Evolutionary conservation across 495 filamentous ascomycete species (phyloP).

Genomic region (Talaromyces wortmannii): DNA sequence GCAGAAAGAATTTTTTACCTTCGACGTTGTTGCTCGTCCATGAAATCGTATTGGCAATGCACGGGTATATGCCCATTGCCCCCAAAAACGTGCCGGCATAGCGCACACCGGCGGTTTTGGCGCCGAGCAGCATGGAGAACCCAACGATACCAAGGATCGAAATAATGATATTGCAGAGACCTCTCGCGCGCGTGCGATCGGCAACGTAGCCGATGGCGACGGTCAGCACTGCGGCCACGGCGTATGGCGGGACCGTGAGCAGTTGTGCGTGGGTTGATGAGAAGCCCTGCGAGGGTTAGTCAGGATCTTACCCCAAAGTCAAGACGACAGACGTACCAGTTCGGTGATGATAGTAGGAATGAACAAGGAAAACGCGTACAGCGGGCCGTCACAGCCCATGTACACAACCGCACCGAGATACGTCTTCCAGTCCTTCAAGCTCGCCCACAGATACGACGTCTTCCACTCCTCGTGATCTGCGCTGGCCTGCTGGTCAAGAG

Average conservation of each 20-base stretch:
- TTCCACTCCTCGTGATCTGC: conserved; percentile 77
- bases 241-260: conserved; percentile 83
- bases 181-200: conserved; percentile 71
- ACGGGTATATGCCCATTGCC: conserved; percentile 86
- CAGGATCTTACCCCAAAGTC: conserved; percentile 11
- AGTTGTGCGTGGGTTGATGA: conserved; percentile 65
- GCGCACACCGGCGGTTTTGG: conserved; percentile 51
- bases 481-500: conserved; percentile 67
- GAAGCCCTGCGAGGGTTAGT: conserved; percentile 46
- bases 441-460: conserved; percentile 66
- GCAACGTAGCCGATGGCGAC: conserved; percentile 70
- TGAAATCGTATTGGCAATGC: conserved; percentile 83
- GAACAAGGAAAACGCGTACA: conserved; percentile 91
- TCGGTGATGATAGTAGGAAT: conserved; percentile 76
- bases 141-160: conserved; percentile 69
- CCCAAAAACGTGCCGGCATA: conserved; percentile 84
- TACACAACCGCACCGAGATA: conserved; percentile 71
- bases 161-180: conserved; percentile 71
- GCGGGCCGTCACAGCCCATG: conserved; percentile 62
- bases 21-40: conserved; percentile 90
- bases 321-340: conserved; percentile 21
- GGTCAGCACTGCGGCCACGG: conserved; percentile 71
- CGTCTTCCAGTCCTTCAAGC: conserved; percentile 83
- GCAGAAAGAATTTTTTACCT: conserved; percentile 24
- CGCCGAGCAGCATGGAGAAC: conserved; percentile 70